Evolutionary conservation across 2,329 filamentous ascomycete genomes (phyloP).

Genomic region (Botrytis fabae): DNA sequence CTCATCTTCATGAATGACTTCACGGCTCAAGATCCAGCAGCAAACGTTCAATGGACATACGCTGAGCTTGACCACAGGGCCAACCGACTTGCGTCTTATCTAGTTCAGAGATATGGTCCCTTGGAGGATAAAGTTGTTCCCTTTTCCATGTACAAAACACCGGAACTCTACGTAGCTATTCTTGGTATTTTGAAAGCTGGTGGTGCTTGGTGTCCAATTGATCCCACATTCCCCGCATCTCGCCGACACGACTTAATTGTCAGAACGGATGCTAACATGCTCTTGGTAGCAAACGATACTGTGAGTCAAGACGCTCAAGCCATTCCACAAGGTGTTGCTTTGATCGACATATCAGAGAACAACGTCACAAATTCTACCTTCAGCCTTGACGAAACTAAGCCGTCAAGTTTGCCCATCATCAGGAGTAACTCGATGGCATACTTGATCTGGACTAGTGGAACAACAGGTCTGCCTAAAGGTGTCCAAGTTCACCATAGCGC

Average conservation of each 20-base stretch:
- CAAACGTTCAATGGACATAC: slow-evolving; percentile 10
- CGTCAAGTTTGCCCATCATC: background rate
- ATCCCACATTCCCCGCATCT: slow-evolving; percentile 33
- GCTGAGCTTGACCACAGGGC: slow-evolving; percentile 11
- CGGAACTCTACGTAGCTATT: slow-evolving; percentile 39
- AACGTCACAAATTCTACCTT: background rate
- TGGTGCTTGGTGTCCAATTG: slow-evolving; percentile 43
- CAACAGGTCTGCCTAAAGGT: slow-evolving; percentile 30
- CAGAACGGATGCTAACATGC: slow-evolving; percentile 7
- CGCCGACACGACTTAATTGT: slow-evolving; percentile 15
- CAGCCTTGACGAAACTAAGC: background rate
- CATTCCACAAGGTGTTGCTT: background rate
- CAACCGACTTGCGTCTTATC: slow-evolving; percentile 8
- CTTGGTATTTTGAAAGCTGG: slow-evolving; percentile 42
- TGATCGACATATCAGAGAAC: background rate
- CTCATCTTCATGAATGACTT: slow-evolving; percentile 8
- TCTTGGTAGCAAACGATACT: background rate
- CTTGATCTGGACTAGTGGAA: slow-evolving; percentile 31
- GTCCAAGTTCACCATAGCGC: slow-evolving; percentile 25
- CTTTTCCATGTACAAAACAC: slow-evolving; percentile 32
- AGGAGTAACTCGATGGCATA: slow-evolving; percentile 26
- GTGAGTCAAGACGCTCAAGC: slow-evolving; percentile 1
- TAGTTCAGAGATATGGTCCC: slow-evolving; percentile 11
- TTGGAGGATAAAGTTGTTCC: slow-evolving; percentile 15
- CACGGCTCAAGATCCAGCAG: background rate